phyloP scores from a whole-genome alignment of 305 asterid genomes.

The Fraxinus sp. region DNA sequence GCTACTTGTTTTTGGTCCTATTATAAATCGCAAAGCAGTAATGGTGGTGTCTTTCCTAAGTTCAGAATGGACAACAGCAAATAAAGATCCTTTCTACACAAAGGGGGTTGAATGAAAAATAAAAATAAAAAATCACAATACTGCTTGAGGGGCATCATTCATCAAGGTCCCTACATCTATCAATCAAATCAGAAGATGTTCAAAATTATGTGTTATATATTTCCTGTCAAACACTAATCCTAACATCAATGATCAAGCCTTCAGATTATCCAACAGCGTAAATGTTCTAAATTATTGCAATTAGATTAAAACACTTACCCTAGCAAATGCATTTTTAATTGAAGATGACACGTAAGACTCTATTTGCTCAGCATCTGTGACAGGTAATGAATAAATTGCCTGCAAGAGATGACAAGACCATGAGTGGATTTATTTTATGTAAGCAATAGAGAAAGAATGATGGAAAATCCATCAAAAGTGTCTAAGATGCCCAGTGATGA shows the following conservation, averaged over 20 bases:
- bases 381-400: slow-evolving; percentile 61
- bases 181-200: slow-evolving; percentile 2
- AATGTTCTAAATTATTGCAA: slow-evolving; percentile 19
- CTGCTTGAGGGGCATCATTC: slow-evolving; percentile 1
- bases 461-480: slow-evolving; percentile 1
- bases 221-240: slow-evolving; percentile 2
- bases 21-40: neutral
- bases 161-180: slow-evolving; percentile 12
- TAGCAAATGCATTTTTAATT: slow-evolving; percentile 70
- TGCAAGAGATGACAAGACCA: slow-evolving; percentile 37
- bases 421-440: neutral
- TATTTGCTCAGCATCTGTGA: slow-evolving; percentile 79
- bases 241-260: slow-evolving; percentile 11
- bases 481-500: slow-evolving; percentile 16
- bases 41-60: neutral
- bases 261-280: neutral
- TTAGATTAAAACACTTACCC: slow-evolving; percentile 52
- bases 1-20: too few relatives aligned
- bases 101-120: neutral
- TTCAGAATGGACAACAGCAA: neutral
- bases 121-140: neutral
- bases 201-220: neutral
- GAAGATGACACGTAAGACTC: slow-evolving; percentile 84
- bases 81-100: neutral
- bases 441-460: neutral